Conservation (phyloP, 305 asterid species). For the Fraxinus sp. region DNA sequence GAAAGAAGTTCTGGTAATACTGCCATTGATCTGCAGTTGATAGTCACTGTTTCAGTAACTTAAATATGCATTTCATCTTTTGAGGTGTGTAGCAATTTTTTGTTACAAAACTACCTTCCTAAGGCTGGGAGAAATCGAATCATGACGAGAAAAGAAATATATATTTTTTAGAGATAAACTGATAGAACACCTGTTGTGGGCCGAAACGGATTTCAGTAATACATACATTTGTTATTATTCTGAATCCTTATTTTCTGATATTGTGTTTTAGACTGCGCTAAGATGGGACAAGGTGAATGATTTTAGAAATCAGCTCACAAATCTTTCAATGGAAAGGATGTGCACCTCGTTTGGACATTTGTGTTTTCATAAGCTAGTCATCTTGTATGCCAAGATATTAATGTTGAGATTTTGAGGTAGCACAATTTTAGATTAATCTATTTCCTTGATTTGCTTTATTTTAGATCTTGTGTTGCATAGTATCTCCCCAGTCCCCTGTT, state of each 20-base stretch:
- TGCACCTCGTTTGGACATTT: not conserved
- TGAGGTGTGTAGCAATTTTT: slow-evolving; percentile 18
- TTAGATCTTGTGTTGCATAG: not conserved
- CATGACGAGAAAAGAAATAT: slow-evolving; percentile 18
- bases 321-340: not conserved
- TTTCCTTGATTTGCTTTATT: not conserved
- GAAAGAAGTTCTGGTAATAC: slow-evolving; percentile 77
- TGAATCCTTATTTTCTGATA: not conserved
- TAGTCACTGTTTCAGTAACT: slow-evolving; percentile 21
- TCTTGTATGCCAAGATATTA: not conserved
- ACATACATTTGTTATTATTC: not conserved
- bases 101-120: slow-evolving; percentile 2
- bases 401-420: not conserved
- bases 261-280: not conserved
- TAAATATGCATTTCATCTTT: slow-evolving; percentile 13
- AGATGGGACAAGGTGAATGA: not conserved
- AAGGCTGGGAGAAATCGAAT: slow-evolving; percentile 3
- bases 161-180: slow-evolving; percentile 16
- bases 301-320: not conserved
- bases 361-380: not conserved
- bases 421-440: not conserved
- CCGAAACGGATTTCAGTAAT: not conserved
- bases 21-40: slow-evolving; percentile 31
- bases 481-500: not conserved
- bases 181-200: not conserved